Evolutionary conservation across 768 basidiomycete species (phyloP), one percentile per base, ranked within the genome.

Genomic region (Tricholoma bakamatsutake): DNA sequence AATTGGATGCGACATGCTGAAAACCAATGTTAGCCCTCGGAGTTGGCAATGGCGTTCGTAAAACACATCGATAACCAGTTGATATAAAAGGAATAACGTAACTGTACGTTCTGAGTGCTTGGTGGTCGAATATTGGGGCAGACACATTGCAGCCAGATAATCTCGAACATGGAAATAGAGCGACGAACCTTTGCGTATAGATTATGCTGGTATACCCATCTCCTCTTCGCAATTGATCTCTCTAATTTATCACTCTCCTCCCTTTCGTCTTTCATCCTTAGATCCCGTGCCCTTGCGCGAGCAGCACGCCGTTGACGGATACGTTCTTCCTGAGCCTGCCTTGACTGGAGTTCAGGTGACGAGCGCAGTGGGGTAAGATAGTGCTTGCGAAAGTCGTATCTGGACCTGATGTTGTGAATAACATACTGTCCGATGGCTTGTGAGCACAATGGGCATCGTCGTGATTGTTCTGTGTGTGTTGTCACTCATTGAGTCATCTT

Each of bases 1-100:
- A 66, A 63, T 97, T 98, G 30, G 91, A 93, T 3, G 91, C 94
- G 50, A 97, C 84, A 66, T 98, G 94, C 93, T 97, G 64, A 7
- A 42, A 12, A 54, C 50, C 43, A 6, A 49, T 40, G 55, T 10
- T 53, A 46, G 18, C 28, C 11, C 24, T 33, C 30, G 30, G 52
- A 28, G n/a, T 30, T 48, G 40, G 11, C 4, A 53, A 13, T 4
- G 33, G 43, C n/a, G 28, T 45, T 35, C 11, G 17, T 21, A 24
- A 17, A 45, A 24, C 6, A 18, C 39, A 40, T 15, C 24, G 11
- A 46, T 15, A 10, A 27, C 28, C 39, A 46, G 21, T 24, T 13
- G 5, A 18, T 30, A 40, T 15, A 21, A 54, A 13, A 34, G 4
- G n/a, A 30, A 12, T 8, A 18, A n/a, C 39, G 10, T 9, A 34